Evolutionary conservation across 768 basidiomycete species (phyloP).

Genomic region (Boletus pseudopeckii): DNA sequence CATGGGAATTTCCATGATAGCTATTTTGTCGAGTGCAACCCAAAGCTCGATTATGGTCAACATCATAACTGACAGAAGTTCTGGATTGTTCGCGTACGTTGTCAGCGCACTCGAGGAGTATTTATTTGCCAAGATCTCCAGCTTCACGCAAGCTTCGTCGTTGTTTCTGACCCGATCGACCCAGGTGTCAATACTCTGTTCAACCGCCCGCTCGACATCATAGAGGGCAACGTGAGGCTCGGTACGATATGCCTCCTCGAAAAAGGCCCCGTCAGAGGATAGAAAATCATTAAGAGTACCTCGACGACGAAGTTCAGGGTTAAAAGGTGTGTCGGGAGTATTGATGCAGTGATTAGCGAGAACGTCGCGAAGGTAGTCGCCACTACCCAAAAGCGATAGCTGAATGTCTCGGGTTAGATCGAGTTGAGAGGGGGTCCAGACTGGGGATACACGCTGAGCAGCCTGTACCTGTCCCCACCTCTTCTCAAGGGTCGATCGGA

Average conservation of each 20-base stretch:
- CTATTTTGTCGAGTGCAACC: constrained; percentile 33
- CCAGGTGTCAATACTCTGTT: constrained; percentile 34
- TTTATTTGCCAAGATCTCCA: constrained; percentile 24
- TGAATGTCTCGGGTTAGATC: constrained; percentile 30
- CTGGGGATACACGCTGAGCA: constrained; percentile 11
- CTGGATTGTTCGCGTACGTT: constrained; percentile 34
- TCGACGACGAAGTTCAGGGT: constrained; percentile 1
- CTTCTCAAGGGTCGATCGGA: constrained; percentile 24
- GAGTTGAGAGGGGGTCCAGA: constrained; percentile 14
- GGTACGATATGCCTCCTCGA: too few species aligned
- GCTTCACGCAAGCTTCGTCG: constrained; percentile 13
- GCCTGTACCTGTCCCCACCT: constrained; percentile 37
- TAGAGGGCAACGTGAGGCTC: too few species aligned
- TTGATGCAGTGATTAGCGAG: constrained; percentile 6
- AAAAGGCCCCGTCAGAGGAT: too few species aligned
- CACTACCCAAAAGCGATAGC: constrained; percentile 32
- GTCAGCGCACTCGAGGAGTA: constrained; percentile 28
- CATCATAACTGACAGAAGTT: constrained; percentile 42
- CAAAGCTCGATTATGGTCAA: constrained; percentile 38
- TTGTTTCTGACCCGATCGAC: constrained; percentile 13
- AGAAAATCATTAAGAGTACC: constrained; percentile 7
- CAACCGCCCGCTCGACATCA: constrained; percentile 13
- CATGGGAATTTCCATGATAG: constrained; percentile 21
- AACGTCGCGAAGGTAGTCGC: constrained; percentile 25
- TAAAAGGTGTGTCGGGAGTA: neutral